These are phyloP conservation scores for Artomyces pyxidatus DNA, from an alignment of 768 basidiomycete species.

Conservation along the genomic window DNA sequence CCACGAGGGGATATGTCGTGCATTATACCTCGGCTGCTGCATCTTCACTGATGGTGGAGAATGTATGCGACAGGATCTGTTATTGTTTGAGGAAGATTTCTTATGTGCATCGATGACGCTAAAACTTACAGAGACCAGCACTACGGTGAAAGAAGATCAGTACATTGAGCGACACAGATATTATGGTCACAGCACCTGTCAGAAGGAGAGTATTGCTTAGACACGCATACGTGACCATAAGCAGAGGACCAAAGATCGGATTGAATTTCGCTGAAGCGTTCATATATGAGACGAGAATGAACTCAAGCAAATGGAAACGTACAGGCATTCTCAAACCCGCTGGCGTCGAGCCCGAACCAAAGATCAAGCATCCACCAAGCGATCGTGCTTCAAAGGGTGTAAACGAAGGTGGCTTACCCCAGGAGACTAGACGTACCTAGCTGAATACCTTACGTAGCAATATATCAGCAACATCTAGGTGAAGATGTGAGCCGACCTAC, in stretches of 20 bases:
- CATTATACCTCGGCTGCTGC: constrained; percentile 75
- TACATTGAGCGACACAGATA: not conserved
- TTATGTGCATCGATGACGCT: not conserved
- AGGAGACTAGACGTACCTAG: constrained; percentile 25
- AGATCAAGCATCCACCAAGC: constrained; percentile 95
- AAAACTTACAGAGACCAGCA: constrained; percentile 6
- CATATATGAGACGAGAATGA: constrained; percentile 4
- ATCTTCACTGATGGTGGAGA: constrained; percentile 88
- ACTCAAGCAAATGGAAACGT: constrained; percentile 25
- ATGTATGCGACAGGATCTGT: constrained; percentile 92
- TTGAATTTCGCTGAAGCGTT: constrained; percentile 59
- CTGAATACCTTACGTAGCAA: constrained; percentile 26
- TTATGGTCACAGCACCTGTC: constrained; percentile 56
- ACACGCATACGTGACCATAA: constrained; percentile 89
- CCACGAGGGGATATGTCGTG: not conserved
- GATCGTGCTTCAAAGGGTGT: constrained; percentile 41
- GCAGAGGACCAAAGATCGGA: constrained; percentile 79
- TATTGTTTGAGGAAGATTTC: not conserved
- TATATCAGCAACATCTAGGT: no score
- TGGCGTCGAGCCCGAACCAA: constrained; percentile 93
- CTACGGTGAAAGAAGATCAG: constrained; percentile 6
- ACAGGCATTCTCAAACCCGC: constrained; percentile 80
- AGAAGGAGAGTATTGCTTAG: constrained; percentile 87
- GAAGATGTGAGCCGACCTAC: constrained; percentile 27
- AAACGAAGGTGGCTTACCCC: not conserved